Base-by-base conservation (phyloP, 2,329 filamentous ascomycete species). In the Neoscytalidium dimidiatum region DNA sequence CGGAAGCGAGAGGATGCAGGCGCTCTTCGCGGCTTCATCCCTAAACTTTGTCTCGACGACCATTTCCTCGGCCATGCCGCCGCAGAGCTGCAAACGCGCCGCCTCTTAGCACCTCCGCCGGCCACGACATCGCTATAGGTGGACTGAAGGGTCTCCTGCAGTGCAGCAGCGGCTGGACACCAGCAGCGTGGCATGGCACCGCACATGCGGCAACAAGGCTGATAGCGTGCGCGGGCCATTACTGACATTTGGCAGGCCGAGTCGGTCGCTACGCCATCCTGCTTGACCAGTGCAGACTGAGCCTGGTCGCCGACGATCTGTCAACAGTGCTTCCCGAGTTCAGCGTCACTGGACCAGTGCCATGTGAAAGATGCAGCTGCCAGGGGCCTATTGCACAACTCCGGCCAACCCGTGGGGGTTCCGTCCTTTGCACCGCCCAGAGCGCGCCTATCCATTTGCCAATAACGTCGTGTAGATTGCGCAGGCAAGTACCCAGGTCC, bases 41-140 rank as follows among this genome's bases (percentile, higher is more conserved):
- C 23, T 8, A 60, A 46, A 62, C 58, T 62, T 41, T 62, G 43
- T 62, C 58, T 62, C 41, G 31, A 62, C 58, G 58, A 62, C 58
- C 49, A 5, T 19, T 6, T 31, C 17, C 5, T 44, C 53, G 33
- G 5, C 28, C 49, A 29, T 26, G 3, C 28, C 17, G 9, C 28
- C 9, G 49, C 13, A 19, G n/a, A 26, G 11, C 19, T 11, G 52
- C 52, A 13, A 13, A 19, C n/a, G 31, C 13, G n/a, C 21, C 9
- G 19, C 26, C n/a, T 8, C 3, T 14, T 31, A 17, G 7, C 21
- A 41, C 13, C 8, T 3, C 48, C 23, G 14, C 13, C 49, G 21
- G 28, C 49, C 43, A 46, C 17, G 43, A 46, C n/a, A 14, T 35
- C n/a, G n/a, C n/a, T n/a, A n/a, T n/a, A n/a, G n/a, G n/a, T n/a